These are phyloP conservation scores for Solanum rostratum DNA, from an alignment of 257 asterid genomes.

Conservation along the genomic window DNA sequence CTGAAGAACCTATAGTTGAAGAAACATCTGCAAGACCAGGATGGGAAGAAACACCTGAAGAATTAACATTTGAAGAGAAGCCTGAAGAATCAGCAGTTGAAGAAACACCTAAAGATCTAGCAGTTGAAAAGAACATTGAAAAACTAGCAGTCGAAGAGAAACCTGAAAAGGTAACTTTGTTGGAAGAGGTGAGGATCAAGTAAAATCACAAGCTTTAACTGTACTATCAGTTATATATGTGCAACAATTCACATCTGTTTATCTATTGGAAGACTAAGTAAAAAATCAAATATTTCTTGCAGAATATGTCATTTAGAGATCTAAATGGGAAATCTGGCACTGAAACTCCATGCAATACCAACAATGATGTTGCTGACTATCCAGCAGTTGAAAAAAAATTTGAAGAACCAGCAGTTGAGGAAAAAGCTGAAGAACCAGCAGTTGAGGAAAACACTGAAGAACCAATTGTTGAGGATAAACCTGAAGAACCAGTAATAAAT, in stretches of 20 bases:
- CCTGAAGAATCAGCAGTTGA: neutral
- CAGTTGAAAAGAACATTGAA: neutral
- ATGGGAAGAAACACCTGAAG: neutral
- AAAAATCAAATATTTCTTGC: neutral
- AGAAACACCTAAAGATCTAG: neutral
- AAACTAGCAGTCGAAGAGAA: neutral
- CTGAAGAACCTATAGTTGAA: neutral
- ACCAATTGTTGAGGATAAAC: neutral
- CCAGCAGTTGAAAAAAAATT: neutral
- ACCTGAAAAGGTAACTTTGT: neutral
- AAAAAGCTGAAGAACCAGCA: neutral
- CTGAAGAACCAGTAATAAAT: neutral
- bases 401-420: neutral
- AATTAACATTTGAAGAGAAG: neutral
- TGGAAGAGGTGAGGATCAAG: neutral
- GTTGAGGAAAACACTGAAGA: neutral
- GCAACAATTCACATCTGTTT: neutral
- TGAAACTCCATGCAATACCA: neutral
- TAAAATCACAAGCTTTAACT: neutral
- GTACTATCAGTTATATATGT: neutral
- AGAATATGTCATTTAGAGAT: neutral
- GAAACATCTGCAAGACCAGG: neutral
- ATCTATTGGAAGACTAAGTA: neutral
- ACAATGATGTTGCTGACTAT: neutral
- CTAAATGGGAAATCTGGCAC: neutral